A percentile compares a stretch with the other conserved stretches of the same genome.
Conservation (phyloP, 805 yeast genomes). For the Candida chilensis region DNA sequence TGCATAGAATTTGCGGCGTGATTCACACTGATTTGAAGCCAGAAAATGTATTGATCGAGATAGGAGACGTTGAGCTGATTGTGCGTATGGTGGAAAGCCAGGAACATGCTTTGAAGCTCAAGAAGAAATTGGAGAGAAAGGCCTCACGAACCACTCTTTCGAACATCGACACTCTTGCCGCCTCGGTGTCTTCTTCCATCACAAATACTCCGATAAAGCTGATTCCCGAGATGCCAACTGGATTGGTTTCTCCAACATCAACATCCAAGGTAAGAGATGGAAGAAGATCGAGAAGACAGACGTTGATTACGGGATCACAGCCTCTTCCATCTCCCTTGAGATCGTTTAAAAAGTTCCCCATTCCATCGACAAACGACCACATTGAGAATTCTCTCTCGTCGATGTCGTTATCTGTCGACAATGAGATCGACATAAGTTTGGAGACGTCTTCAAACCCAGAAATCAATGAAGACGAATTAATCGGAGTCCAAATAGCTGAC, state of each 20-base stretch:
- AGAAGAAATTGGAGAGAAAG: constrained; percentile 29
- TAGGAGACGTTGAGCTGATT: constrained; percentile 76
- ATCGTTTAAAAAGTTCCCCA: constrained; percentile 24
- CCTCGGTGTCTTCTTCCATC: no score
- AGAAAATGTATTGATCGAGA: constrained; percentile 69
- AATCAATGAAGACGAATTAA: constrained; percentile 39
- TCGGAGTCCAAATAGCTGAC: constrained; percentile 85
- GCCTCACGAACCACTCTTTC: constrained; percentile 19
- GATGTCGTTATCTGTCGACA: constrained; percentile 21
- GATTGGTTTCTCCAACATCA: no score
- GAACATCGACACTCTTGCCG: no score
- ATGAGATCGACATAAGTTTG: constrained; percentile 8
- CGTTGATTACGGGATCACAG: constrained; percentile 83
- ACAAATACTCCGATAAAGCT: background rate
- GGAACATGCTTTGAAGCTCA: constrained; percentile 39
- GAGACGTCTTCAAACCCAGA: constrained; percentile 18
- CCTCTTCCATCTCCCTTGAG: constrained; percentile 87
- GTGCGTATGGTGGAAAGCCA: constrained; percentile 57
- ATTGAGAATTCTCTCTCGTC: constrained; percentile 26
- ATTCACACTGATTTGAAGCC: constrained; percentile 71
- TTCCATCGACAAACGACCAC: constrained; percentile 10
- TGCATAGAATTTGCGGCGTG: constrained; percentile 67
- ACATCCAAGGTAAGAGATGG: constrained; percentile 24
- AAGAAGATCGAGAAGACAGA: constrained; percentile 56
- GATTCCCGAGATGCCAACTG: no score